Base-by-base conservation (phyloP, 257 asterid species). In the Ocimum tenuiflorum region DNA sequence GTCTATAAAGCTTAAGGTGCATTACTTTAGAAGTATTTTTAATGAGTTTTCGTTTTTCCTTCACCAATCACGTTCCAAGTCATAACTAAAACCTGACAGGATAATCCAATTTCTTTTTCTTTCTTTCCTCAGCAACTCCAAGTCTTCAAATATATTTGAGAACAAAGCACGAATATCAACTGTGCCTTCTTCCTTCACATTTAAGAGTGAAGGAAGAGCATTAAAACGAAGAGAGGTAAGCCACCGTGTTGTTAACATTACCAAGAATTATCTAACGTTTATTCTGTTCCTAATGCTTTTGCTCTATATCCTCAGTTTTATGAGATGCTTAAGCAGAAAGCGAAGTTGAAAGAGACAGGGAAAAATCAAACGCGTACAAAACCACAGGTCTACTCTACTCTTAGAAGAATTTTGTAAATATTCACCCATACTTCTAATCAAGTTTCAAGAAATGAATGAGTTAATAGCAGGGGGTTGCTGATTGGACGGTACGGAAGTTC, bases 131-230 rank as follows among this genome's bases (percentile, higher is more conserved):
- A 88, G 98, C 68, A 68, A 65, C 63, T 64, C 77, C 58, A 74
- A 69, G 69, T 47, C 82, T 56, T 63, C 84, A 60, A 73, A 27
- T 68, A 18, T 65, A 38, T 57, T 58, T 54, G 80, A 75, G 65
- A 71, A 57, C 46, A 77, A 78, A 62, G 78, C 74, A 67, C 72
- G 76, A 65, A 49, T 75, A 59, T 65, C 83, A 8, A 79, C 75
- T 41, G 76, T 75, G 35, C 56, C 84, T 47, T 71, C 82, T 52
- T 71, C 96, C 54, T 89, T 85, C 82, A 78, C 67, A 75, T 84
- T 91, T 69, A 86, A 77, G 82, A 86, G 95, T 68, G 95, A 89
- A 69, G 95, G 89, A 78, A 79, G 98, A 79, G 95, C 85, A 33
- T 85, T 79, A 70, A 91, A 85, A 66, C 85, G 91, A 31, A 87